Percentiles rank a stretch among this genome's conserved stretches.
phyloP scores from a whole-genome alignment of 192 early-diverging fungal species.

The Coemansia sp. region DNA sequence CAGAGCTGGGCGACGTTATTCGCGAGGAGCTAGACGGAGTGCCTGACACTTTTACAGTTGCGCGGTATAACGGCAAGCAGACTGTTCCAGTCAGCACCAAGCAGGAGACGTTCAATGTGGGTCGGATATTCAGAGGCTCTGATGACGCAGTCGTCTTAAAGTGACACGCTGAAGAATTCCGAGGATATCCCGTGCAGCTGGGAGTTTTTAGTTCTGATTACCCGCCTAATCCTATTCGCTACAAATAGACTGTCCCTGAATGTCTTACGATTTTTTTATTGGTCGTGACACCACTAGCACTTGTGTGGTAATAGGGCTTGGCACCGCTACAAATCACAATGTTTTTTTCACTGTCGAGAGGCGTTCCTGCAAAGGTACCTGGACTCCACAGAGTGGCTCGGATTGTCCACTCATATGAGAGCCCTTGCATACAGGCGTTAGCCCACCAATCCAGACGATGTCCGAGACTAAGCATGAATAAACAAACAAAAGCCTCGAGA shows the following conservation, averaged over 20 bases:
- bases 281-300: neutral
- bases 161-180: neutral
- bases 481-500: neutral
- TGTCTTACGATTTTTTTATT: neutral
- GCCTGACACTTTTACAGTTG: conserved; percentile 51
- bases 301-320: neutral
- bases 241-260: conserved; percentile 6
- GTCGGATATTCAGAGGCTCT: conserved; percentile 58
- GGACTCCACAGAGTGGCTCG: neutral
- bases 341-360: too few relatives aligned
- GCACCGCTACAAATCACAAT: neutral
- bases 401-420: neutral
- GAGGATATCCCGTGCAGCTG: neutral
- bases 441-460: conserved; percentile 1
- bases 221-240: too few relatives aligned
- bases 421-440: neutral
- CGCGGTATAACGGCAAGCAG: conserved; percentile 61
- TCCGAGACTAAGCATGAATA: neutral
- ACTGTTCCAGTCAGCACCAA: conserved; percentile 63
- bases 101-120: conserved; percentile 59
- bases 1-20: conserved; percentile 28
- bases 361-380: neutral
- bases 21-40: conserved; percentile 61
- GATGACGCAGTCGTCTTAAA: conserved; percentile 55
- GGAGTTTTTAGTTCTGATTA: too few relatives aligned